phyloP scores from a whole-genome alignment of 1,284 basidiomycete species.

The Irpex sp. region DNA sequence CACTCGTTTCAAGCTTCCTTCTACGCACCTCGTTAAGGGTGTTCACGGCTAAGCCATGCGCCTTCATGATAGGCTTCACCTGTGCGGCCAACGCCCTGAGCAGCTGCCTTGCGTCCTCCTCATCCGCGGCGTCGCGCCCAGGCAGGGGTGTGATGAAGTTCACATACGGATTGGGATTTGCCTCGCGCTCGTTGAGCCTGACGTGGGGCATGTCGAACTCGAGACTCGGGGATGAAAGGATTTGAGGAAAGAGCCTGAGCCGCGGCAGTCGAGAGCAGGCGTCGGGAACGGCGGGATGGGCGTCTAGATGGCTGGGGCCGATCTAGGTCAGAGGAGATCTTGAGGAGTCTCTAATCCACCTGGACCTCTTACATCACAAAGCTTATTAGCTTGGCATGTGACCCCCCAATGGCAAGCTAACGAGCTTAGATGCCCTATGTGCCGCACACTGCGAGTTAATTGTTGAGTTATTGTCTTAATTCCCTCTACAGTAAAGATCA shows the following conservation, averaged over 20 bases:
- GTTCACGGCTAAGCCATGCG: slow-evolving; percentile 70
- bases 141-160: slow-evolving; percentile 73
- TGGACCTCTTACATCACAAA: too few relatives aligned
- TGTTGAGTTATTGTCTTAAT: too few relatives aligned
- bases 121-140: slow-evolving; percentile 32
- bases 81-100: slow-evolving; percentile 76
- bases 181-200: slow-evolving; percentile 63
- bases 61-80: slow-evolving; percentile 77
- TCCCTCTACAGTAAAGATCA: too few relatives aligned
- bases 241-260: not conserved
- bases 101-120: slow-evolving; percentile 62
- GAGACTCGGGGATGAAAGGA: not conserved
- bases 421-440: too few relatives aligned
- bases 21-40: slow-evolving; percentile 71
- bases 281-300: not conserved
- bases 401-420: too few relatives aligned
- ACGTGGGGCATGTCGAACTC: slow-evolving; percentile 62
- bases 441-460: too few relatives aligned
- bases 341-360: not conserved
- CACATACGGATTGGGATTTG: slow-evolving; percentile 70
- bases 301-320: not conserved
- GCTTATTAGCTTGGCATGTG: too few relatives aligned
- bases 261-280: not conserved
- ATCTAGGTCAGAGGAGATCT: not conserved
- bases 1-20: not conserved